Percentiles rank a stretch among this genome's conserved stretches.
These are phyloP conservation scores for Suillus americanus DNA, from an alignment of 768 basidiomycete genomes.

Conservation along the genomic window DNA sequence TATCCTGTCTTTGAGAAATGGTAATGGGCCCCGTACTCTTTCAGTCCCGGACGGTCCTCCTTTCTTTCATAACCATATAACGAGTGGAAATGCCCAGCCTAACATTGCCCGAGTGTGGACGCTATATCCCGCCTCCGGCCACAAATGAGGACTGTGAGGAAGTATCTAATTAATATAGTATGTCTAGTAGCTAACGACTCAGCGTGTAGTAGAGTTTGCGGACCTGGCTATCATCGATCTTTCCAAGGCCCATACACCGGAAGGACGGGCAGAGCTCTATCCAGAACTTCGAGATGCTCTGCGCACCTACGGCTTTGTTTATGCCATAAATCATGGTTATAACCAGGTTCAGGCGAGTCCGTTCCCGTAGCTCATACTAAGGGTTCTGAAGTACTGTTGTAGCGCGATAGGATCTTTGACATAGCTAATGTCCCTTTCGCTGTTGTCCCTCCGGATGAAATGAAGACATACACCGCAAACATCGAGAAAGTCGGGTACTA, in stretches of 20 bases:
- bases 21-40: not conserved
- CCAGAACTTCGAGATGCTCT: constrained; percentile 8
- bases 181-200: not conserved
- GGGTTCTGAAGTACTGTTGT: not conserved
- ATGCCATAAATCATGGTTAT: constrained; percentile 49
- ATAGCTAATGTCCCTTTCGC: constrained; percentile 47
- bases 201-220: constrained; percentile 7
- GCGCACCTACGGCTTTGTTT: constrained; percentile 41
- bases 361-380: too few species aligned
- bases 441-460: constrained; percentile 41
- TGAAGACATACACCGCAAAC: constrained; percentile 36
- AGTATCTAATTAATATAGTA: too few species aligned
- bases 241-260: constrained; percentile 6
- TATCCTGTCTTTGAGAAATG: not conserved
- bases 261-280: constrained; percentile 10
- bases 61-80: not conserved
- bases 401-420: constrained; percentile 47
- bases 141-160: constrained; percentile 5
- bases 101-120: constrained; percentile 5
- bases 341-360: constrained; percentile 38
- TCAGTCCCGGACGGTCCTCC: not conserved
- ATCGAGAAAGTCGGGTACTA: constrained; percentile 43
- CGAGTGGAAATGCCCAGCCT: constrained; percentile 5
- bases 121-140: constrained; percentile 6
- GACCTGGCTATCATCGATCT: constrained; percentile 9